Evolutionary conservation across 176 grass and related monocot genomes (phyloP).

Genomic region (Aegilops umbellulata): DNA sequence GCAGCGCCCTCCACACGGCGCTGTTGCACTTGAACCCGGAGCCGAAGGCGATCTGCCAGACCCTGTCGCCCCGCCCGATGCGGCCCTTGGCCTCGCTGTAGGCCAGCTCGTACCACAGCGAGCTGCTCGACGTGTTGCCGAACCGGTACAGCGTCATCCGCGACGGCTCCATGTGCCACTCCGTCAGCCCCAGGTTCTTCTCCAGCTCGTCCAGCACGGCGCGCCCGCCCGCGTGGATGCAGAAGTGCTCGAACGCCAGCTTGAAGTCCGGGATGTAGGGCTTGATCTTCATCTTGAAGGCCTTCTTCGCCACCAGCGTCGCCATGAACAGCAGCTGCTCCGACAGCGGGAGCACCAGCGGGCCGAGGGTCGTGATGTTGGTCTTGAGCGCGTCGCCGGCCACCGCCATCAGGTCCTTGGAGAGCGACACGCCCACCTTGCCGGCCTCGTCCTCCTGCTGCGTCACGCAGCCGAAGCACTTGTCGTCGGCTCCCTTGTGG

Average conservation of each 20-base stretch:
- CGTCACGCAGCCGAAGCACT: conserved; percentile 76
- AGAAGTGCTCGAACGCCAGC: conserved; percentile 93
- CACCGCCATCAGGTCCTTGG: conserved; percentile 89
- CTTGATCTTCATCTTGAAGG: conserved; percentile 86
- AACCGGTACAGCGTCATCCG: conserved; percentile 90
- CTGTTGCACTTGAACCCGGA: conserved; percentile 99
- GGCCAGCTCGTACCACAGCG: conserved; percentile 93
- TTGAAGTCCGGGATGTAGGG: conserved; percentile 98
- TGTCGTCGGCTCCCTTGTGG: conserved; percentile 85
- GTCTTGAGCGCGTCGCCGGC: conserved; percentile 94
- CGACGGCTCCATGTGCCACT: conserved; percentile 96
- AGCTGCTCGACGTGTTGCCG: conserved; percentile 94
- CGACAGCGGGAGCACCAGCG: conserved; percentile 74
- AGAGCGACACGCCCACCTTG: conserved; percentile 82
- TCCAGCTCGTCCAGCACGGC: conserved; percentile 90
- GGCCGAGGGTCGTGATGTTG: conserved; percentile 92
- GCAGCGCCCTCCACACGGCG: conserved; percentile 81
- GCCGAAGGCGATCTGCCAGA: conserved; percentile 97
- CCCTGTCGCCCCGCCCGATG: conserved; percentile 64
- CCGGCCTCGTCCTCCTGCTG: conserved; percentile 73
- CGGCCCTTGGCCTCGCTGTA: conserved; percentile 86
- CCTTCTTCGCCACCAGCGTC: conserved; percentile 78
- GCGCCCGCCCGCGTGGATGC: conserved; percentile 85
- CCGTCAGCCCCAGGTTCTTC: conserved; percentile 84
- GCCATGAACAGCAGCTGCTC: conserved; percentile 89